These are phyloP conservation scores for Verbena officinalis DNA, from an alignment of 257 asterid species.

Conservation along the genomic window DNA sequence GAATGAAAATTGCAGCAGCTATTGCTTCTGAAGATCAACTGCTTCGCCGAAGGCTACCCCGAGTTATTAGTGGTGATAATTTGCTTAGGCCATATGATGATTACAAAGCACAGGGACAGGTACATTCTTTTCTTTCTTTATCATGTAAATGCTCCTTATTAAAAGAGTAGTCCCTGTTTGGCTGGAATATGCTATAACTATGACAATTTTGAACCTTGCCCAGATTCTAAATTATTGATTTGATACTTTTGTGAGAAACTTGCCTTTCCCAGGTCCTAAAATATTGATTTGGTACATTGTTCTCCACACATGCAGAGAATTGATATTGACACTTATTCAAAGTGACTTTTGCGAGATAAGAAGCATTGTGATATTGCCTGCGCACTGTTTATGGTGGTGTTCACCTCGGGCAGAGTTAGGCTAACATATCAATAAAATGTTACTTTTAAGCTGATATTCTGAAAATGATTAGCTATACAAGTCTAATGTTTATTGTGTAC, in stretches of 20 bases:
- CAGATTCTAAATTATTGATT: neutral
- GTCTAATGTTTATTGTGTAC: neutral
- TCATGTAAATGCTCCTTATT: slow-evolving; percentile 22
- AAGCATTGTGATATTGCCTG: neutral
- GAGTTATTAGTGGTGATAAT: slow-evolving; percentile 93
- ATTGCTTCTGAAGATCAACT: slow-evolving; percentile 98
- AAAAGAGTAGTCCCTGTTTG: slow-evolving; percentile 16
- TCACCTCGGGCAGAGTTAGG: neutral
- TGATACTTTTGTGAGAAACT: neutral
- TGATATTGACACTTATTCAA: neutral
- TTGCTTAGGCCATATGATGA: slow-evolving; percentile 92
- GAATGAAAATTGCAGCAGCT: slow-evolving; percentile 96
- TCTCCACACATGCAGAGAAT: neutral
- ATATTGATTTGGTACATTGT: no score
- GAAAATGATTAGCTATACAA: neutral
- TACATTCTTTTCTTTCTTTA: slow-evolving; percentile 34
- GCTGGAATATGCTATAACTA: slow-evolving; percentile 22
- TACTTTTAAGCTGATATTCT: slow-evolving; percentile 5
- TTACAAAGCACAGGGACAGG: slow-evolving; percentile 96
- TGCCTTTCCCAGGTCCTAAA: neutral
- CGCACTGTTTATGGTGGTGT: neutral
- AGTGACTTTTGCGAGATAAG: neutral
- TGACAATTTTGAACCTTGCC: neutral
- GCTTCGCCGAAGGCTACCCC: slow-evolving; percentile 88
- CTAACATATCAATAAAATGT: neutral